Evolutionary conservation across 2,329 filamentous ascomycete species (phyloP).

Genomic region (Eutypa lata): DNA sequence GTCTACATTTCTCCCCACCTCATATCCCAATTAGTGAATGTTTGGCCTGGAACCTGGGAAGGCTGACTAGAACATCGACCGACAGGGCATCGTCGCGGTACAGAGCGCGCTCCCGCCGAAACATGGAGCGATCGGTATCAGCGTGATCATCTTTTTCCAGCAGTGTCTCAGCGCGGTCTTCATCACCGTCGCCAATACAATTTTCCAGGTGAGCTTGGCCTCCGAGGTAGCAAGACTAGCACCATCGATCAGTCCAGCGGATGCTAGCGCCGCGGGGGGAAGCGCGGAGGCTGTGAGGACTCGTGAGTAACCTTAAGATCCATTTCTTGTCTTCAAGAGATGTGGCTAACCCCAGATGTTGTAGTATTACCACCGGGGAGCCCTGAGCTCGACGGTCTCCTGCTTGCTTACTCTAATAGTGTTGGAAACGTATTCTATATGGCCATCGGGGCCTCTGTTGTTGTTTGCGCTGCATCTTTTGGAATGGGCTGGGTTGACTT

Average conservation of each 20-base stretch:
- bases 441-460: conserved; percentile 15
- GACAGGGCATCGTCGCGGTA: conserved; percentile 22
- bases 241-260: conserved; percentile 20
- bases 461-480: conserved; percentile 22
- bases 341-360: no score
- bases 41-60: no score
- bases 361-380: conserved; percentile 22
- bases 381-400: conserved; percentile 21
- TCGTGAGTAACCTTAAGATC: no score
- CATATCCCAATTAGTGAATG: no score
- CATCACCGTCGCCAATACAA: conserved; percentile 24
- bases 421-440: conserved; percentile 26
- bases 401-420: conserved; percentile 19
- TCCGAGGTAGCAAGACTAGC: conserved; percentile 17
- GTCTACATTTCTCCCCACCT: background rate
- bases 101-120: conserved; percentile 23
- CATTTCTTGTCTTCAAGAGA: no score
- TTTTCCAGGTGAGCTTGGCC: conserved; percentile 24
- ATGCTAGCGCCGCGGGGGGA: conserved; percentile 23
- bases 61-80: no score
- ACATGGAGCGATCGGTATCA: conserved; percentile 23
- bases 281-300: conserved; percentile 24
- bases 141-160: conserved; percentile 27
- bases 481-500: conserved; percentile 27
- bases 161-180: conserved; percentile 24